Base-by-base conservation (phyloP, 2,329 filamentous ascomycete species). In the Ceratocystiopsis brevicomis region DNA sequence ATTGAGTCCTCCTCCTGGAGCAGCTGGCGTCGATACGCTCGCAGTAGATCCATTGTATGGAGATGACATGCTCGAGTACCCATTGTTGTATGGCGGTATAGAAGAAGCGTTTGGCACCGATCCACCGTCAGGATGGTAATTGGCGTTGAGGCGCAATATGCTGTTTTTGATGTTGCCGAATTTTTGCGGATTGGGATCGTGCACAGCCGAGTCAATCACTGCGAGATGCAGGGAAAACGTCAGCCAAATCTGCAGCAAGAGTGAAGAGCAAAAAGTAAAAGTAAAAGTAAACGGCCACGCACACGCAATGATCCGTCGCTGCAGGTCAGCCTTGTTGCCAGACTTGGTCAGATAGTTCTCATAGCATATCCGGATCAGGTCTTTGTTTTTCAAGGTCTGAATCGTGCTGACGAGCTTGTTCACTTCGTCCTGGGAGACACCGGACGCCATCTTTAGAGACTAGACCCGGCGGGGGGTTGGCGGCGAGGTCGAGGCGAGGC, bases 271-370 rank as follows among this genome's bases (percentile, higher is more conserved):
- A 32, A 4, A 41, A 35, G 34, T 3, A 32, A 19, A 16, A 38
- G n/a, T 16, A 35, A n/a, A 41, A 39, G 14, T 17, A 17, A 34
- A 15, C 2, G n/a, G 37, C 30, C 43, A 75, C 82, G 61, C 68
- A 96, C 90, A 73, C 46, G 73, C 66, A 49, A 80, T 73, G 48
- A 95, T 81, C 53, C 88, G 78, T 46, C 65, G 64, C 61, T 94
- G 86, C 47, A 96, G 65, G 37, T 81, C 73, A 33, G 76, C 74
- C 66, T 98, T 98, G 54, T 90, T 79, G 17, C 90, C 90, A 25
- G 79, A 82, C 47, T 83, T 80, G 50, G 74, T 71, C 34, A 93
- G 66, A 39, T 76, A 72, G 62, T 93, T 83, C 47, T 72, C 66
- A 49, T 75, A 71, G 55, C 88, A 81, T 50, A 96, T 78, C 42